A percentile compares a stretch with the other conserved stretches of the same genome.
These are phyloP conservation scores for Coemansia sp. DNA, from an alignment of 192 early-diverging fungal species.

Conservation along the genomic window DNA sequence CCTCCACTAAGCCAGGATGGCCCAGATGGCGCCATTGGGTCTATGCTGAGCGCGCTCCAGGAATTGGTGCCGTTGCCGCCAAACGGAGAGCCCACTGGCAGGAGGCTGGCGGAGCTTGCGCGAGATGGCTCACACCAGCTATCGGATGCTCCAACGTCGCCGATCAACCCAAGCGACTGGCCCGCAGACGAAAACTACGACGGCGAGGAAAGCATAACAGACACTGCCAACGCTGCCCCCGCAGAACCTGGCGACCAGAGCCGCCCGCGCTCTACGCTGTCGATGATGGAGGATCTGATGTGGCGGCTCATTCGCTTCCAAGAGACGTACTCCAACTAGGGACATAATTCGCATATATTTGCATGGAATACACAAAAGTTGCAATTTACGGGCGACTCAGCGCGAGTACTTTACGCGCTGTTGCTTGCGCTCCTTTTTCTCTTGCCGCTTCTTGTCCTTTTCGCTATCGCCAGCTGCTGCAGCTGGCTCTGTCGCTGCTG, in stretches of 20 bases:
- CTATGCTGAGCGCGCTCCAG: not conserved
- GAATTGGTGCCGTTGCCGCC: not conserved
- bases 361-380: not conserved
- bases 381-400: not conserved
- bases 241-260: not conserved
- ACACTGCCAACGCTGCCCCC: not conserved
- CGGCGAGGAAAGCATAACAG: not conserved
- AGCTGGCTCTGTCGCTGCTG: not conserved
- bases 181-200: conserved; percentile 36
- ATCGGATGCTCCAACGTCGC: conserved; percentile 47
- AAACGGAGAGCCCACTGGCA: not conserved
- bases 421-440: conserved; percentile 54
- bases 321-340: conserved; percentile 38
- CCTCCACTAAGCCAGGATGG: not conserved
- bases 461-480: conserved; percentile 16
- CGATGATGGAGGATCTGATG: conserved; percentile 49
- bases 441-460: conserved; percentile 35
- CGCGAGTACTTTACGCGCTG: conserved; percentile 38
- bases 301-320: conserved; percentile 53
- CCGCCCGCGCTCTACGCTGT: conserved; percentile 26
- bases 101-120: not conserved
- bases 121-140: conserved; percentile 8
- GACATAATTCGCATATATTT: not conserved
- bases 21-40: not conserved
- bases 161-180: conserved; percentile 47